These are phyloP conservation scores for Ophiognomonia clavigignenti-juglandacearum DNA, from an alignment of 2,329 filamentous ascomycete species.

Conservation along the genomic window DNA sequence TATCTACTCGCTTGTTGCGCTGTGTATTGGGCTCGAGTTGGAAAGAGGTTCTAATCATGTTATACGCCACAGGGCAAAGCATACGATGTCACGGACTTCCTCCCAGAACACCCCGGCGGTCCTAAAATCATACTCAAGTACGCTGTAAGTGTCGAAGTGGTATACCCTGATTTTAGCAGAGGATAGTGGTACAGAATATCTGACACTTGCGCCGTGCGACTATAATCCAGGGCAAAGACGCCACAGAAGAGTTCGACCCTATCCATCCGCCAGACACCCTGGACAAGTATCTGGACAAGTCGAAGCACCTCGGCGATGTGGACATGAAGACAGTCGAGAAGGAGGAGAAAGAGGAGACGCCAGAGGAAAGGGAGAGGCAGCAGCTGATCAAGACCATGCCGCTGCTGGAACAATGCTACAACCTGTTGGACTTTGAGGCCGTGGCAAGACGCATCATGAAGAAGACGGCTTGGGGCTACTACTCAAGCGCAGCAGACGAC, in stretches of 20 bases:
- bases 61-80: conserved; percentile 59
- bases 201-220: too few relatives aligned
- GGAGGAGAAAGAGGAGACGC: conserved; percentile 60
- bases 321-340: conserved; percentile 73
- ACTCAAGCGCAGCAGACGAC: conserved; percentile 87
- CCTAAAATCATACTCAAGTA: conserved; percentile 95
- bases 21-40: not conserved
- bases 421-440: conserved; percentile 91
- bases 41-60: not conserved
- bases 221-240: conserved; percentile 76
- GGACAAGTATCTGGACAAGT: conserved; percentile 74
- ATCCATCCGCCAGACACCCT: conserved; percentile 86
- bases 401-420: conserved; percentile 81
- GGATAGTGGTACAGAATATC: too few relatives aligned
- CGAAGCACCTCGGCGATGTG: conserved; percentile 84
- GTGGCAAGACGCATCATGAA: conserved; percentile 91
- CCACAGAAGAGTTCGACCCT: conserved; percentile 85
- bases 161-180: too few relatives aligned
- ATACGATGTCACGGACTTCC: conserved; percentile 85
- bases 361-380: conserved; percentile 59
- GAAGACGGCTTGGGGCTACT: conserved; percentile 95
- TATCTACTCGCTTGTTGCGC: not conserved
- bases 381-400: conserved; percentile 74
- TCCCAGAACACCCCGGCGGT: conserved; percentile 90
- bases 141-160: conserved; percentile 45